Evolutionary conservation across 257 asterid species (phyloP).

Genomic region (Solanum sejunctum): DNA sequence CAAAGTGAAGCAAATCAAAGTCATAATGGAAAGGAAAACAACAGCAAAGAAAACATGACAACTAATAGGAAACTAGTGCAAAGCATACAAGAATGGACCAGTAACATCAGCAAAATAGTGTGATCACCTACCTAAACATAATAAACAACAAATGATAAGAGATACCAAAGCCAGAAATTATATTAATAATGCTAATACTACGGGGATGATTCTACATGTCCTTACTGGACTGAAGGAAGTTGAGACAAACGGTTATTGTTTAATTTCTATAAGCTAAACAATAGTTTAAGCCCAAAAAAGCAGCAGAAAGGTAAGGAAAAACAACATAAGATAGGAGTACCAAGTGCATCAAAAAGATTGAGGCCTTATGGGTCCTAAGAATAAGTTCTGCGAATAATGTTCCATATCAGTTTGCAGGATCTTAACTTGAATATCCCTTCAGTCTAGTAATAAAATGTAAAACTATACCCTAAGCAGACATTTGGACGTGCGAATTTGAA

Average conservation of each 20-base stretch:
- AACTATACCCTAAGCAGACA: neutral
- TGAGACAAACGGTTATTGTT: too few species aligned
- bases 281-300: neutral
- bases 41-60: neutral
- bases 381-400: neutral
- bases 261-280: too few species aligned
- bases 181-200: too few species aligned
- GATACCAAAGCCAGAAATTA: neutral
- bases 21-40: neutral
- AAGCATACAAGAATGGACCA: neutral
- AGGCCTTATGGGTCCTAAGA: neutral
- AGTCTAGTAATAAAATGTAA: neutral
- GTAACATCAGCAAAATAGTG: neutral
- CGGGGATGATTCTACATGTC: too few species aligned
- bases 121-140: neutral
- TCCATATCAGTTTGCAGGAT: neutral
- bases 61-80: neutral
- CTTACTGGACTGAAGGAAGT: too few species aligned
- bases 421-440: neutral
- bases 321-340: neutral
- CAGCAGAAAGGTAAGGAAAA: neutral
- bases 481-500: too few species aligned
- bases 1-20: neutral
- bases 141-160: neutral
- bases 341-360: neutral